These are phyloP conservation scores for Curvularia verruculosa DNA, from an alignment of 2,329 filamentous ascomycete genomes.

Conservation along the genomic window DNA sequence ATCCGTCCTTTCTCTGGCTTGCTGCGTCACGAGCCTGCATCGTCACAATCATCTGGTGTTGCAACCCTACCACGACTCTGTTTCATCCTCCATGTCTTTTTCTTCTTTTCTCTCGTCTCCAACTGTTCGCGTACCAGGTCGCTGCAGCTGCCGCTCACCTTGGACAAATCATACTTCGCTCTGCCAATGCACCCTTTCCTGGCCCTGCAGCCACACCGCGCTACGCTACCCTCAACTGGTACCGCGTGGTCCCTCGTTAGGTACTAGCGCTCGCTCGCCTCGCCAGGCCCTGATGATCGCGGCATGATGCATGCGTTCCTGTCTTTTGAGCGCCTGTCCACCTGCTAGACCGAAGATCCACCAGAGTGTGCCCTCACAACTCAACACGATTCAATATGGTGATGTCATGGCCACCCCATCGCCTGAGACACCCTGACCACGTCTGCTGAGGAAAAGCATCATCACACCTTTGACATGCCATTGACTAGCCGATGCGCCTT, in stretches of 20 bases:
- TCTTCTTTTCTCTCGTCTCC: conserved; percentile 1
- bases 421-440: background rate
- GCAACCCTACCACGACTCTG: background rate
- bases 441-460: background rate
- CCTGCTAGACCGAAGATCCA: background rate
- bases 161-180: background rate
- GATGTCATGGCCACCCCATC: background rate
- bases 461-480: background rate
- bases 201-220: conserved; percentile 9
- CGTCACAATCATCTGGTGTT: background rate
- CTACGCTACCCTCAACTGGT: background rate
- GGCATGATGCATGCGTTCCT: background rate
- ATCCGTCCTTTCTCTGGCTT: background rate
- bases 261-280: background rate
- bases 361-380: background rate
- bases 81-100: conserved; percentile 2
- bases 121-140: conserved; percentile 3
- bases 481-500: background rate
- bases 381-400: background rate
- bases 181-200: conserved; percentile 9
- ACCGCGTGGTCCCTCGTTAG: conserved; percentile 13
- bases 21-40: background rate
- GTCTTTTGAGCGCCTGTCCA: background rate
- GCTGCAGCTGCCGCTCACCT: conserved; percentile 1
- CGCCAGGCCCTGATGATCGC: conserved; percentile 6